These are phyloP conservation scores for Lentinus brumalis DNA, from an alignment of 768 basidiomycete genomes.

Conservation along the genomic window DNA sequence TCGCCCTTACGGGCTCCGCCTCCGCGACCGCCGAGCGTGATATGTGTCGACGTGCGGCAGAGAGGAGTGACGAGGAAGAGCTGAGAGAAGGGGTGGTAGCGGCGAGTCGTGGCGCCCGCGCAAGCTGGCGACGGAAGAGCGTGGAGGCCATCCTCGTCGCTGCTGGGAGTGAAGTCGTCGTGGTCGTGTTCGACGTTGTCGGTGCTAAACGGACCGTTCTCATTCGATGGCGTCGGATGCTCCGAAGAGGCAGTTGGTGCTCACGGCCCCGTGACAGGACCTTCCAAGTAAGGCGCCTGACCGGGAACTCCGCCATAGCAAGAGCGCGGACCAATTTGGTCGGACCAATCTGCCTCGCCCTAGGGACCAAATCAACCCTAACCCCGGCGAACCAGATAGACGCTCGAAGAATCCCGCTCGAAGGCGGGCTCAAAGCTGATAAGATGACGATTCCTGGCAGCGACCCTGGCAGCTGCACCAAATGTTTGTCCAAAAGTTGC, in stretches of 20 bases:
- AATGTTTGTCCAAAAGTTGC: no score
- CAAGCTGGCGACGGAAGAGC: constrained; percentile 62
- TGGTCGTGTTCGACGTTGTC: constrained; percentile 28
- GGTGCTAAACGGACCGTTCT: constrained; percentile 33
- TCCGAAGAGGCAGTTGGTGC: constrained; percentile 15
- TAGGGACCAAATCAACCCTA: no score
- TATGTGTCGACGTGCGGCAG: constrained; percentile 36
- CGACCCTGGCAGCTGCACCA: no score
- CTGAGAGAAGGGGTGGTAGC: constrained; percentile 23
- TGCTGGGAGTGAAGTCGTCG: constrained; percentile 31
- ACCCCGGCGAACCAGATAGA: no score
- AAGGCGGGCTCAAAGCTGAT: no score
- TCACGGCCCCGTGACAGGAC: constrained; percentile 19
- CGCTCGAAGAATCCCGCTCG: no score
- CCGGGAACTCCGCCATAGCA: no score
- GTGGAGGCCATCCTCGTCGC: constrained; percentile 60
- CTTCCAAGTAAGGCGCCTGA: no score
- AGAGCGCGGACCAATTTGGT: no score
- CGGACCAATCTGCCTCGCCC: no score
- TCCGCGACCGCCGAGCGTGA: constrained; percentile 39
- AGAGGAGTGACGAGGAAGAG: constrained; percentile 20
- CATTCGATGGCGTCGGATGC: constrained; percentile 27
- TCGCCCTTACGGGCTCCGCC: constrained; percentile 28
- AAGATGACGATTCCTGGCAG: no score
- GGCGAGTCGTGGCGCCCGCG: constrained; percentile 40